Evolutionary conservation across 2,329 filamentous ascomycete species (phyloP).

Genomic region (Talaromyces funiculosus): DNA sequence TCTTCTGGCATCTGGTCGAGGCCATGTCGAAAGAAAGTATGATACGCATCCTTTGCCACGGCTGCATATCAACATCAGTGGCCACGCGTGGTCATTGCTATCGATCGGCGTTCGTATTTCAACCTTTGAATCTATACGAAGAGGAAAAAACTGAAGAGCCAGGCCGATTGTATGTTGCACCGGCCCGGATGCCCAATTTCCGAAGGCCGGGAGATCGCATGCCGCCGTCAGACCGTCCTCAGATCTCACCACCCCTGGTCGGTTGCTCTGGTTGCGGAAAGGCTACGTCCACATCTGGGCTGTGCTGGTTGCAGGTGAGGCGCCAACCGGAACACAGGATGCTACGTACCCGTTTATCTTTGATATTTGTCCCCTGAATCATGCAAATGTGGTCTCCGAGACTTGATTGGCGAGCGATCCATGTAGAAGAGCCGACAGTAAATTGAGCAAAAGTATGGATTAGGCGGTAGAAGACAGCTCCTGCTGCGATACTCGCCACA

Average conservation of each 20-base stretch:
- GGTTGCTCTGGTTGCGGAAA: background rate
- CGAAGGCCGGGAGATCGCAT: background rate
- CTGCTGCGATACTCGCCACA: background rate
- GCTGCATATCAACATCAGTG: background rate
- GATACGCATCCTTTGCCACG: background rate
- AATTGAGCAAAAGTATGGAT: background rate
- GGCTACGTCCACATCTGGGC: background rate
- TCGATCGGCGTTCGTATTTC: background rate
- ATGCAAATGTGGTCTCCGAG: background rate
- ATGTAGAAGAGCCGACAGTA: background rate
- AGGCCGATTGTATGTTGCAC: background rate
- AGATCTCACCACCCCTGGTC: background rate
- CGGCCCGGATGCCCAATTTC: background rate
- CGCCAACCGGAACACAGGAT: slow-evolving; percentile 1
- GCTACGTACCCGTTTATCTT: background rate
- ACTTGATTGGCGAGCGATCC: background rate
- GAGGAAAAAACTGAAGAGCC: background rate
- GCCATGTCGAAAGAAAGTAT: background rate
- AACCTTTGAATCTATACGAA: background rate
- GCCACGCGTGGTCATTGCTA: background rate
- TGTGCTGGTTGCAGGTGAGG: slow-evolving; percentile 4
- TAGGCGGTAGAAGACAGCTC: background rate
- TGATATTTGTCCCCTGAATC: slow-evolving; percentile 3
- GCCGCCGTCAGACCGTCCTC: background rate
- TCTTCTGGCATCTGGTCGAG: background rate